Evolutionary conservation across 768 basidiomycete species (phyloP).

Genomic region (Tylopilus cervinicoccineus): DNA sequence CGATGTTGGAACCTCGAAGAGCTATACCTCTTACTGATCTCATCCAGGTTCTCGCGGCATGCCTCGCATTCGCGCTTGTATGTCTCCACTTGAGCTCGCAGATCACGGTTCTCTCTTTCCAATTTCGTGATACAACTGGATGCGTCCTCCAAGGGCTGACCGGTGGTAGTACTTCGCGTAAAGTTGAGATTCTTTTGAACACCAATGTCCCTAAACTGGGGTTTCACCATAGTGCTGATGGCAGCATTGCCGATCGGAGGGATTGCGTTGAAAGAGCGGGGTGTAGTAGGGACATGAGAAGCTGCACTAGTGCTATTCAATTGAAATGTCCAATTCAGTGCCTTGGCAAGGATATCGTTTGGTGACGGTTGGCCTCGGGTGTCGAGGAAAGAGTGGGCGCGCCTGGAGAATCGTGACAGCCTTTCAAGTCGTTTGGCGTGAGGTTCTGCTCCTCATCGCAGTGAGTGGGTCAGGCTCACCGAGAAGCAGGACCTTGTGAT

Average conservation of each 20-base stretch:
- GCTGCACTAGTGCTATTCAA: constrained; percentile 17
- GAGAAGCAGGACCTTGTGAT: constrained; percentile 25
- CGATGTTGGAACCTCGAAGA: neutral
- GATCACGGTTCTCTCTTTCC: constrained; percentile 12
- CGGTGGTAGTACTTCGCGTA: constrained; percentile 9
- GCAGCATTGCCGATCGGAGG: constrained; percentile 2
- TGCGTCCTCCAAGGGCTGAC: constrained; percentile 1
- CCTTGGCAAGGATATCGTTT: constrained; percentile 18
- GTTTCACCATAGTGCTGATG: constrained; percentile 1
- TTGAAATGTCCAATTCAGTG: constrained; percentile 28
- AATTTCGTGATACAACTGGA: constrained; percentile 16
- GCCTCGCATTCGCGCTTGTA: constrained; percentile 5
- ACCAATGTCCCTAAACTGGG: constrained; percentile 17
- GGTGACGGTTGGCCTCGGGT: neutral
- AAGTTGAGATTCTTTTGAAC: constrained; percentile 25
- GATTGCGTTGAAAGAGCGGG: neutral
- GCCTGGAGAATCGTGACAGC: constrained; percentile 6
- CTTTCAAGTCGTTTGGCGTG: constrained; percentile 24
- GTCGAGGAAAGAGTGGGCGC: neutral
- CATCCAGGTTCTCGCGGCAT: constrained; percentile 8
- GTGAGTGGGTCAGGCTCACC: constrained; percentile 30
- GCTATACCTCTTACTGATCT: constrained; percentile 11
- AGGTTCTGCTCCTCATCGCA: constrained; percentile 28
- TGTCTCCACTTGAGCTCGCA: constrained; percentile 9
- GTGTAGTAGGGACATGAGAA: constrained; percentile 5